These are phyloP conservation scores for Globisporangium middletonii DNA, from an alignment of 352 stramenopile genomes.

Conservation along the genomic window DNA sequence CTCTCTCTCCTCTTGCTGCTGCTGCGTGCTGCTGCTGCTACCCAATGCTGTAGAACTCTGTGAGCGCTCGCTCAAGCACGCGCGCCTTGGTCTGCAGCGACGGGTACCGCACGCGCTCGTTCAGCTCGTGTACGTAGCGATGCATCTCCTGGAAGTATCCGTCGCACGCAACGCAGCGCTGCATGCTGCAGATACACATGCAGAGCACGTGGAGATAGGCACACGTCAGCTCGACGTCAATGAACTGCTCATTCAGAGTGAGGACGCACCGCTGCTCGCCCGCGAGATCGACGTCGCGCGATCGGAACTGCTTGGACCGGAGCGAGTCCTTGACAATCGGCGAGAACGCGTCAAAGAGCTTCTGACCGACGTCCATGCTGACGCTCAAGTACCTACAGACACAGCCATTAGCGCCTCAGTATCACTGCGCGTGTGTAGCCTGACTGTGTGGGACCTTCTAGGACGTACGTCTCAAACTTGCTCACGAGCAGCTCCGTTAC, in stretches of 20 bases:
- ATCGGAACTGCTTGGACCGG: constrained; percentile 40
- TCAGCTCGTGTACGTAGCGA: constrained; percentile 29
- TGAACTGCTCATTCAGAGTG: neutral
- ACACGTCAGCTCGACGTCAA: neutral
- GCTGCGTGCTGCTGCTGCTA: neutral
- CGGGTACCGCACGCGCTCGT: constrained; percentile 21
- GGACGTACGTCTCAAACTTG: constrained; percentile 59
- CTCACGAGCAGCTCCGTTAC: constrained; percentile 58
- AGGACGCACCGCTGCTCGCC: constrained; percentile 55
- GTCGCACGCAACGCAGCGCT: constrained; percentile 61
- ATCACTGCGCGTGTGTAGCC: neutral
- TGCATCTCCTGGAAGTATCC: constrained; percentile 66
- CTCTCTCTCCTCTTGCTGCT: neutral
- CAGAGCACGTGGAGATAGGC: neutral
- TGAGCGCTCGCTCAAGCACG: constrained; percentile 31
- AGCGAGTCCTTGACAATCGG: constrained; percentile 62
- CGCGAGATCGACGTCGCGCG: constrained; percentile 60
- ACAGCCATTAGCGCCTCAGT: neutral
- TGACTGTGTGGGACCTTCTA: too few species aligned
- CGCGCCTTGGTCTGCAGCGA: constrained; percentile 44
- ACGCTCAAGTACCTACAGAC: constrained; percentile 47
- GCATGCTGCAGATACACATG: constrained; percentile 17
- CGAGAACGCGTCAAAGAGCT: constrained; percentile 70
- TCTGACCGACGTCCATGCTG: constrained; percentile 47
- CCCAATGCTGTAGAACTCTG: constrained; percentile 30